These are phyloP conservation scores for Dryas integrifolia DNA, from an alignment of 331 rosid species.

Conservation along the genomic window DNA sequence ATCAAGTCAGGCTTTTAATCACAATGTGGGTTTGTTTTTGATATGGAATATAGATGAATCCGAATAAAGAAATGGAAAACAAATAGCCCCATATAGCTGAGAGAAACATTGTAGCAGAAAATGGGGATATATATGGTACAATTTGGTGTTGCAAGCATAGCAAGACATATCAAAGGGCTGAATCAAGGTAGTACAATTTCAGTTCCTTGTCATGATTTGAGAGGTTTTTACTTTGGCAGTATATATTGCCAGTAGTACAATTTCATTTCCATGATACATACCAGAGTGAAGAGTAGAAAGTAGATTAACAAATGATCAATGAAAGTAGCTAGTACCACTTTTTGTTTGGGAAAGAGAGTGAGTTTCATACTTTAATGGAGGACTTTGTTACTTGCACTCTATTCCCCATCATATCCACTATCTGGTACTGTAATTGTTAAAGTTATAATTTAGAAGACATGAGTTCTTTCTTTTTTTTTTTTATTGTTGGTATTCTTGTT, in stretches of 20 bases:
- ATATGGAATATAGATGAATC: no score
- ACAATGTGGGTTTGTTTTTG: no score
- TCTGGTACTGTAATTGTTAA: neutral
- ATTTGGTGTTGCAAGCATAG: no score
- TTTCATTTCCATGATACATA: neutral
- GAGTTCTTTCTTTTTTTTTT: neutral
- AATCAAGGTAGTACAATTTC: neutral
- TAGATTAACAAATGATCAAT: neutral
- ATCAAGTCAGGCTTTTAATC: no score
- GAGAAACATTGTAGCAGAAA: no score
- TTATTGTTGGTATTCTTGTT: neutral
- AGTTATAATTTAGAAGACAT: neutral
- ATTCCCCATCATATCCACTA: no score
- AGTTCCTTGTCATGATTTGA: neutral
- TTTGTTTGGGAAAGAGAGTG: neutral
- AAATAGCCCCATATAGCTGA: no score
- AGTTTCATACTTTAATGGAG: neutral
- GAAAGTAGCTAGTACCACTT: neutral
- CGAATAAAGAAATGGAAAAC: no score
- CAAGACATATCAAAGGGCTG: neutral
- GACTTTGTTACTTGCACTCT: slow-evolving; percentile 9
- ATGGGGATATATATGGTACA: no score
- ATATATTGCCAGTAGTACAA: no score
- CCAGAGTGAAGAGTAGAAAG: neutral
- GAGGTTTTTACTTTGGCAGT: neutral